phyloP scores from a whole-genome alignment of 495 filamentous ascomycete genomes.

The Aspergillus sclerotiicarbonarius region DNA sequence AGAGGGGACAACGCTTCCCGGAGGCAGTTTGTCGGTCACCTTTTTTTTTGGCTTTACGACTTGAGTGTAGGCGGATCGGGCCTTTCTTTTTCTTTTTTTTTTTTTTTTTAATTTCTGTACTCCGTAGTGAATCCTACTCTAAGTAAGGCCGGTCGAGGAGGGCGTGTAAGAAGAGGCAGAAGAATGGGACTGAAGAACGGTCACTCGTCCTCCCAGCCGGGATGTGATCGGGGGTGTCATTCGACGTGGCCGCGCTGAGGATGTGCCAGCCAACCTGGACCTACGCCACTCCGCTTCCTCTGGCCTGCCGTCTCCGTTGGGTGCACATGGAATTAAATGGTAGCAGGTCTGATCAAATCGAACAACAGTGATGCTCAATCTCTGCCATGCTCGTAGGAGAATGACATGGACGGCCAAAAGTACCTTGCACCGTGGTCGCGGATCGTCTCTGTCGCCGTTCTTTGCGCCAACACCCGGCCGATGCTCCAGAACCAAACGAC shows the following conservation, averaged over 20 bases:
- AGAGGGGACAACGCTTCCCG: not conserved
- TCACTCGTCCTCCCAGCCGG: constrained; percentile 3
- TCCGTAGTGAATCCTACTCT: no score
- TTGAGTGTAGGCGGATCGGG: no score
- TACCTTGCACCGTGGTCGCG: not conserved
- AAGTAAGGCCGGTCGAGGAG: no score
- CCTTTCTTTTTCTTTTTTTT: no score
- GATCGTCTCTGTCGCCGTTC: not conserved
- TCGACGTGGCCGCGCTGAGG: constrained; percentile 33
- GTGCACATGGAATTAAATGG: not conserved
- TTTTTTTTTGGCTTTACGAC: not conserved
- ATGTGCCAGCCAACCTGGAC: constrained; percentile 18
- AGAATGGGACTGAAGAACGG: not conserved
- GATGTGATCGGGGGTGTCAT: constrained; percentile 22
- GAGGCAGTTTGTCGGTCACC: not conserved
- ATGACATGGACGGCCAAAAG: not conserved
- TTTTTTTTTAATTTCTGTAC: no score
- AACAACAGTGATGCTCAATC: not conserved
- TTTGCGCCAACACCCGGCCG: constrained; percentile 4
- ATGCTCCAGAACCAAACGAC: not conserved
- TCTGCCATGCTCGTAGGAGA: not conserved
- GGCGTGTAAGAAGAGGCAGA: not conserved
- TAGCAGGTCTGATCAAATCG: not conserved
- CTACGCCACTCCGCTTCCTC: constrained; percentile 16
- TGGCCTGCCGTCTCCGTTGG: constrained; percentile 2